Evolutionary conservation across 768 basidiomycete genomes (phyloP), one percentile per base, ranked within the genome.

Genomic region (Galerina sulciceps): DNA sequence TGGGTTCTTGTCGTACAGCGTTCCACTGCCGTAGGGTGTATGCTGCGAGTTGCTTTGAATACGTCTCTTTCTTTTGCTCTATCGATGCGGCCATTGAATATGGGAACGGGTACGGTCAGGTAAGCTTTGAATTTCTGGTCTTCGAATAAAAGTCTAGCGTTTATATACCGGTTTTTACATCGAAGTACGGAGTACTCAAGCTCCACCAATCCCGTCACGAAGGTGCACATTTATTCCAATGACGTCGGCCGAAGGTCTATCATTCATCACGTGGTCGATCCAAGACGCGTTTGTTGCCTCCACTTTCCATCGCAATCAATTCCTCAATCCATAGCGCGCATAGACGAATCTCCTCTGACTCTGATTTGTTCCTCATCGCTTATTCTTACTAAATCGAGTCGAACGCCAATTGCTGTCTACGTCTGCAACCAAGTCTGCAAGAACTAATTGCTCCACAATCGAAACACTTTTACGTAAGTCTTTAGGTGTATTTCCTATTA

Each of bases 1-100:
- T 15, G 26, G 51, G 37, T n/a, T 60, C 51, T n/a, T 64, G 62
- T 3, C 64, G 65, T 13, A 71, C 72, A 26, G 72, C 64, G 53
- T 76, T 71, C 72, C 75, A 78, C 58, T 81, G 81, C 52, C 73
- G 73, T 9, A 73, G 67, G 1, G 81, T 82, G 61, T 81, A 69
- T 3, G 68, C 78, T 6, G 75, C 76, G 10, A 82, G 67, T 53
- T 79, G 73, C 22, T 69, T 70, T 2, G 79, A 75, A 54, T 82
- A 81, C 20, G 68, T 63, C 14, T 67, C 67, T 57, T 74, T 78
- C 63, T 73, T 66, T 52, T 79, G 75, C 59, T 80, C 76, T 34
- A 74, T 4, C 15, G 74, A 73, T 37, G 70, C 65, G n/a, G 70
- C 67, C 73, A 75, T 76, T 31, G 26, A 8, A 31, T 31, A 5